Evolutionary conservation across 1,139 yeast species (phyloP).

Genomic region (Kodamaea sp.): DNA sequence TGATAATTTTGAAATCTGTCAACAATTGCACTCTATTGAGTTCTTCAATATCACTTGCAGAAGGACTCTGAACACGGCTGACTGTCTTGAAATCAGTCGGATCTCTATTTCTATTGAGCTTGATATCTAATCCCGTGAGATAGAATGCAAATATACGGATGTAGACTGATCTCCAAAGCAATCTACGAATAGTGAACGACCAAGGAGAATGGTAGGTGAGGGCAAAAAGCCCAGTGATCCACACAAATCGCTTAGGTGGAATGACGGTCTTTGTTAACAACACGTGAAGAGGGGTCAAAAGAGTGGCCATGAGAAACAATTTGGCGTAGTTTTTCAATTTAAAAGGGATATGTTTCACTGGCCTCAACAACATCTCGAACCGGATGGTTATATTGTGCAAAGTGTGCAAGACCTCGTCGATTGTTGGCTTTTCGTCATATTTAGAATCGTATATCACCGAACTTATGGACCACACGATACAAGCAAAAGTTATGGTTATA

Average conservation of each 20-base stretch:
- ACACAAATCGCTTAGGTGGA: constrained; percentile 35
- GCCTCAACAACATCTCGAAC: constrained; percentile 45
- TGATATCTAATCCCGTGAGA: constrained; percentile 48
- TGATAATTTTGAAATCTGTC: constrained; percentile 43
- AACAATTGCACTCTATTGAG: constrained; percentile 21
- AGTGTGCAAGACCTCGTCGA: constrained; percentile 56
- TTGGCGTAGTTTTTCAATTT: constrained; percentile 28
- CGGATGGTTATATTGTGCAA: constrained; percentile 51
- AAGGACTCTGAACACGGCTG: constrained; percentile 27
- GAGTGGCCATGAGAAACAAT: constrained; percentile 29
- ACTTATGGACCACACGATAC: constrained; percentile 48
- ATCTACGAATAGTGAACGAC: constrained; percentile 49
- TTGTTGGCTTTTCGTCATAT: constrained; percentile 51
- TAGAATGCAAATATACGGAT: constrained; percentile 44
- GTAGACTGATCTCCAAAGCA: constrained; percentile 57
- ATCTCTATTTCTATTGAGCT: constrained; percentile 21
- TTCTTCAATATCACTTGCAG: constrained; percentile 28
- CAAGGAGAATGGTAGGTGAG: constrained; percentile 57
- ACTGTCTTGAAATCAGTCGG: constrained; percentile 18
- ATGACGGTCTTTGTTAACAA: constrained; percentile 36
- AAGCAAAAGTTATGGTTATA: constrained; percentile 35
- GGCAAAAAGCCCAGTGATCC: constrained; percentile 40
- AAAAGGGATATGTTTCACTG: constrained; percentile 37
- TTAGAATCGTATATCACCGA: constrained; percentile 46
- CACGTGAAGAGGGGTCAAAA: constrained; percentile 53